Conservation (phyloP, 2,329 filamentous ascomycete species). For the Pyricularia pennisetigena region DNA sequence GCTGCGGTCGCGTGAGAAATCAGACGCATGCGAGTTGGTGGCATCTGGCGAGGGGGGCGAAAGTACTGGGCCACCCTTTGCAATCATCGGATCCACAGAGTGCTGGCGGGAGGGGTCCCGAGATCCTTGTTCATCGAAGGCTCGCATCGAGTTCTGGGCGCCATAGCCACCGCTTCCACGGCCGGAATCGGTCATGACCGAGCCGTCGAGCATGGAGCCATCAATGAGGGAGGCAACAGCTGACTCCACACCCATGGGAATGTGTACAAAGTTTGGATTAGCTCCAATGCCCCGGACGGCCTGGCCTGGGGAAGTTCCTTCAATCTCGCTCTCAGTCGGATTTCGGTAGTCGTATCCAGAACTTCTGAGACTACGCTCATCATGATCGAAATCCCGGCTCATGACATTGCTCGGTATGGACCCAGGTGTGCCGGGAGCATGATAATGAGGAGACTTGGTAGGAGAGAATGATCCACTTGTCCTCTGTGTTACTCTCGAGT, state of each 20-base stretch:
- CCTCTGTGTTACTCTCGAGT: slow-evolving; percentile 42
- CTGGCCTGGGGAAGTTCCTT: slow-evolving; percentile 53
- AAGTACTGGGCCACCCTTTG: slow-evolving; percentile 15
- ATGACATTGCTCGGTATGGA: slow-evolving; percentile 45
- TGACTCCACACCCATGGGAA: slow-evolving; percentile 68
- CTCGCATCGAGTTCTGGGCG: slow-evolving; percentile 22
- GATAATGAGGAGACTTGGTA: slow-evolving; percentile 41
- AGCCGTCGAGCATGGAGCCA: slow-evolving; percentile 60
- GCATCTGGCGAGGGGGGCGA: slow-evolving; percentile 15
- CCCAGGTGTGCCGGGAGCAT: slow-evolving; percentile 33
- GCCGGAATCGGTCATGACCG: slow-evolving; percentile 55
- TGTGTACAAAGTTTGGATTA: slow-evolving; percentile 69
- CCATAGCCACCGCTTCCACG: slow-evolving; percentile 36
- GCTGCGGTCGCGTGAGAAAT: slow-evolving; percentile 4
- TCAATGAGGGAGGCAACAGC: slow-evolving; percentile 80
- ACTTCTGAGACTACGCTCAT: slow-evolving; percentile 44
- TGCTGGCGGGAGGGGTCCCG: slow-evolving; percentile 14
- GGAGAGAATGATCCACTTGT: slow-evolving; percentile 47
- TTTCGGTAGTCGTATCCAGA: slow-evolving; percentile 46
- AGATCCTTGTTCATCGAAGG: slow-evolving; percentile 27
- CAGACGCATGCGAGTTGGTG: slow-evolving; percentile 17
- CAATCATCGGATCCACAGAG: background rate
- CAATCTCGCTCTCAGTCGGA: slow-evolving; percentile 44
- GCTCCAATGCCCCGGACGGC: slow-evolving; percentile 61
- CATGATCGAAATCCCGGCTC: slow-evolving; percentile 45